Evolutionary conservation across 176 grass and related monocot species (phyloP), one percentile per base, ranked within the genome.

Genomic region (Typha latifolia): DNA sequence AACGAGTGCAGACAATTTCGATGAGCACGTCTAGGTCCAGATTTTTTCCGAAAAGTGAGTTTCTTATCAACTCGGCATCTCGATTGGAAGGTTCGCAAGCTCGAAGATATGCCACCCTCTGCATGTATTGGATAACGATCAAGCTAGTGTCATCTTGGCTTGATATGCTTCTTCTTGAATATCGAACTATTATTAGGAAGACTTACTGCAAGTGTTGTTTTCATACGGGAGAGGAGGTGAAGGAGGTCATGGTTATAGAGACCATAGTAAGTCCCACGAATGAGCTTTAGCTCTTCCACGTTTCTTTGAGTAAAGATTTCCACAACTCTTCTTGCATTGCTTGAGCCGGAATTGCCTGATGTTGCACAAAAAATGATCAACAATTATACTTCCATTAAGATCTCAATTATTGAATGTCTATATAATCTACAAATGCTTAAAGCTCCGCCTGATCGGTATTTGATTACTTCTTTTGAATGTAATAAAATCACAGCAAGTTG

Each of bases 101-200:
- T 14, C 63, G 51, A 61, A 73, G 69, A 24, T 72, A 79, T 2
- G 63, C 62, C 63, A 67, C 69, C 26, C 62, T 79, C 77, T 79
- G 50, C 62, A 57, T 50, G 1, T 56, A 64, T 24, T 12, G 14
- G 37, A 43, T 43, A 9, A 43, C 9, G 37, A 43, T 43, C 37
- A 43, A 10, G 37, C 5, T 43, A 43, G 37, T 43, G 9, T 43
- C 27, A 29, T 29, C 27, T 29, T 29, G 27, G 11, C 48, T 18
- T 57, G 16, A 23, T 22, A 26, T 37, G 13, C 55, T 61, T 23
- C 47, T 5, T 37, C 49, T 47, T 32, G 48, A 29, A 63, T n/a
- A 15, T 53, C 13, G 27, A 57, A 49, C 5, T 43, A 10, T 23
- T 12, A 70, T 8, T 47, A 21, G 12, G 3, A 43, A 15, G n/a